Evolutionary conservation across 2,329 filamentous ascomycete genomes (phyloP), one percentile per base, ranked within the genome.

Genomic region (Parastagonospora avenae): DNA sequence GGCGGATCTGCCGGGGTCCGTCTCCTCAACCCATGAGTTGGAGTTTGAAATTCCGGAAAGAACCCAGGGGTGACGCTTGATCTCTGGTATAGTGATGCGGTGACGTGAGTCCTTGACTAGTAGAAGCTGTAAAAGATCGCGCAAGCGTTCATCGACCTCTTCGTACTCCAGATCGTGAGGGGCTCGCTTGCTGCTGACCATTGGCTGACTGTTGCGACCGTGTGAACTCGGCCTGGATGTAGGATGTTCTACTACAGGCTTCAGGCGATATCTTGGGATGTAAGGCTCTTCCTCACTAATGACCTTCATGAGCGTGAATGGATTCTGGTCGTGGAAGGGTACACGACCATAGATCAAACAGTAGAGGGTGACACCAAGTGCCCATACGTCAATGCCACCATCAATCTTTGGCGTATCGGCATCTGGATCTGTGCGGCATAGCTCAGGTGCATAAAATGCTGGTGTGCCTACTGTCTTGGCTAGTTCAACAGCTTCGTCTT

Each of bases 381-480:
- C 96, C 94, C 94, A 99, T 12, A 99, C 88, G 68, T 99, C 94
- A 61, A 99, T 96, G 64, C 95, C 91, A 63, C 91, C 91, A 4
- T 92, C 96, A 35, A 99, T 76, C 82, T 93, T 59, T 82, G 91
- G 65, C 83, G 89, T 67, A 82, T 85, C 63, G 75, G 73, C 64
- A 55, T 81, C 87, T 19, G 86, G 75, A 52, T 94, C 92, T 1
- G 91, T 95, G 71, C 92, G 94, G 76, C 94, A 99, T 32, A 99
- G 82, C 73, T 99, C 94, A 4, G 94, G 94, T 1, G 94, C 94
- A 69, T 97, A 99, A 76, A 99, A 99, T 1, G 93, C 94, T 5
- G 94, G 94, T 0, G 94, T 99, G 45, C 94, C 94, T 5, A 97
- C 94, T 1, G 94, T 97, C 79, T 97, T 97, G 53, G 94, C 93